phyloP scores from a whole-genome alignment of 805 yeast genomes.

The Metschnikowia continentalis region DNA sequence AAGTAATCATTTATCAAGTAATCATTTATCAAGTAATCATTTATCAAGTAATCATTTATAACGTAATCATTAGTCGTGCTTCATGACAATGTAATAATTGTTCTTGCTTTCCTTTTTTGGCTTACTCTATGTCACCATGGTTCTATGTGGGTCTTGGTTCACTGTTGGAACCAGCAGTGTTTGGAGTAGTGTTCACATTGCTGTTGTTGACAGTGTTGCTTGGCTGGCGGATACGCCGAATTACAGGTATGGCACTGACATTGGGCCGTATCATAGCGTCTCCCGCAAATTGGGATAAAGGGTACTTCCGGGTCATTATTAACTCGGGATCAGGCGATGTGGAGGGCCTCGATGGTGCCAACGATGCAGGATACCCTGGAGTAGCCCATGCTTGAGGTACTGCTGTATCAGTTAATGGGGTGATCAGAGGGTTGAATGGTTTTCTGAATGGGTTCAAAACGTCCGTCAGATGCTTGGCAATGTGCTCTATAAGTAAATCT shows the following conservation, averaged over 20 bases:
- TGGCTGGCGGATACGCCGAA: slow-evolving; percentile 1
- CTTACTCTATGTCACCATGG: neutral
- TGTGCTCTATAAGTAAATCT: slow-evolving; percentile 21
- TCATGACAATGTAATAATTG: neutral
- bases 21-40: too few relatives aligned
- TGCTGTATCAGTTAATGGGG: slow-evolving; percentile 37
- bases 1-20: too few relatives aligned
- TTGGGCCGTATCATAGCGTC: neutral
- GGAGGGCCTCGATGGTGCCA: neutral
- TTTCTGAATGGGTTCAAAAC: slow-evolving; percentile 36
- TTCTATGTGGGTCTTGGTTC: neutral
- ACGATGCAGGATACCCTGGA: slow-evolving; percentile 14
- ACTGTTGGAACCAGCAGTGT: neutral
- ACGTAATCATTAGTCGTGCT: neutral
- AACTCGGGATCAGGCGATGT: slow-evolving; percentile 11
- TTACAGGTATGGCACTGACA: neutral
- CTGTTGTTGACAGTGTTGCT: neutral
- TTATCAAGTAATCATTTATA: too few relatives aligned
- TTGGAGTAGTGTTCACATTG: neutral
- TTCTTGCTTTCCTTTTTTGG: neutral
- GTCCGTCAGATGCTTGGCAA: slow-evolving; percentile 30
- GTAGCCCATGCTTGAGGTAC: slow-evolving; percentile 34
- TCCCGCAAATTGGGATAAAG: slow-evolving; percentile 10
- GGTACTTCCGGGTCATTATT: slow-evolving; percentile 14
- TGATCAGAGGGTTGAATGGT: slow-evolving; percentile 31